A percentile compares a stretch with the other conserved stretches of the same genome.
These are phyloP conservation scores for Mycena maculata DNA, from an alignment of 768 basidiomycete genomes.

Conservation along the genomic window DNA sequence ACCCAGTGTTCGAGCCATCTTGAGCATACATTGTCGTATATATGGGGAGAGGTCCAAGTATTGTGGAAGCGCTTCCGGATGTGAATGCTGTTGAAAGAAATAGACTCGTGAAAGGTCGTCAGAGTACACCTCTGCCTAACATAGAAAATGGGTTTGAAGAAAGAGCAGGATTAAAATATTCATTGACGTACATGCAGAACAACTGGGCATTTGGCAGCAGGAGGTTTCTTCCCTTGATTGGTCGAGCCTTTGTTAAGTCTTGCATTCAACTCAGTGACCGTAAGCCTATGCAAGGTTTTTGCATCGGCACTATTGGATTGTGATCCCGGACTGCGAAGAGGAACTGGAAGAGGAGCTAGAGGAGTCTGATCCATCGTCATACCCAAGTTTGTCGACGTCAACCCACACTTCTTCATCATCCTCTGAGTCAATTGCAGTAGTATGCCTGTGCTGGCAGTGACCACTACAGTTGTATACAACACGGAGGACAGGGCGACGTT, in stretches of 20 bases:
- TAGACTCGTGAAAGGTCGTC: not conserved
- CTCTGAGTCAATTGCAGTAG: not conserved
- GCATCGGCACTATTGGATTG: too few species aligned
- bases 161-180: not conserved
- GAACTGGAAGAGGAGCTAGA: not conserved
- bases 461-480: not conserved
- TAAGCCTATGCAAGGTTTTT: not conserved
- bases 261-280: not conserved
- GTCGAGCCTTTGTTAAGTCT: not conserved
- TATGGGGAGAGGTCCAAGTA: not conserved
- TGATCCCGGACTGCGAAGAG: too few species aligned
- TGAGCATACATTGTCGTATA: constrained; percentile 6
- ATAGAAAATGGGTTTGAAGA: not conserved
- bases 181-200: not conserved
- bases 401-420: not conserved
- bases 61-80: not conserved
- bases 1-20: not conserved
- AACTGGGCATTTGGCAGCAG: not conserved
- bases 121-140: constrained; percentile 5
- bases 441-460: not conserved
- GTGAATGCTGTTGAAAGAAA: not conserved
- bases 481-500: not conserved
- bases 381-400: not conserved
- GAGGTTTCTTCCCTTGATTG: not conserved
- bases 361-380: not conserved